Evolutionary conservation across 2,329 filamentous ascomycete genomes (phyloP), one percentile per base, ranked within the genome.

Genomic region (Aspergillus quadricinctus): DNA sequence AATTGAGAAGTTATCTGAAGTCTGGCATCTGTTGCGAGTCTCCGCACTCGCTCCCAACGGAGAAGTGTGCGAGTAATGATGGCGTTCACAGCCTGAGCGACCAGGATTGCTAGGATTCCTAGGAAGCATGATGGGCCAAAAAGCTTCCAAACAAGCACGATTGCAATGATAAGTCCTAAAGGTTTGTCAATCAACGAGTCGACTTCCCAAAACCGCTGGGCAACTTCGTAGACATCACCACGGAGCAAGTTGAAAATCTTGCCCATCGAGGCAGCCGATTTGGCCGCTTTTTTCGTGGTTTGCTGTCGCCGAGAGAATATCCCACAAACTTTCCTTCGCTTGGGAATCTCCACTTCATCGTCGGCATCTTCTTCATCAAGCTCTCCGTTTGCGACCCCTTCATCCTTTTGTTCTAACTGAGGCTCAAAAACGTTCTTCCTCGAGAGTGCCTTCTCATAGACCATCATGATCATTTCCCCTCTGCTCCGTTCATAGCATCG

Each of bases 241-340:
- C 90, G 86, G 79, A 96, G 89, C 2, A 96, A 75, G 65, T 96
- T 96, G 58, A 96, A 82, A 52, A 96, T 94, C 68, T 96, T 96
- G 7, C 92, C 92, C 74, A 92, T 93, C 0, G 89, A 91, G 0
- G 92, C 90, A 2, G 88, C 83, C 54, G 82, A 77, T 55, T 81
- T 80, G 27, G 57, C 58, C 54, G 71, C 70, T 48, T 66, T 59
- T 35, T 60, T 68, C 50, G 55, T 69, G 55, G 61, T 61, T 40
- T 61, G 62, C 45, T 64, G 65, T 56, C 64, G 67, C 9, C 54
- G 50, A 51, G 40, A 55, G 40, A 58, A 57, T 1, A 75, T 56
- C 3, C 72, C 54, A 27, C 66, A 69, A 53, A 60, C 58, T 9
- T 69, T 64, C 11, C 61, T 63, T 28, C 57, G 64, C 27, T 72